phyloP scores from a whole-genome alignment of 1,284 basidiomycete genomes.

The Malassezia obtusa region DNA sequence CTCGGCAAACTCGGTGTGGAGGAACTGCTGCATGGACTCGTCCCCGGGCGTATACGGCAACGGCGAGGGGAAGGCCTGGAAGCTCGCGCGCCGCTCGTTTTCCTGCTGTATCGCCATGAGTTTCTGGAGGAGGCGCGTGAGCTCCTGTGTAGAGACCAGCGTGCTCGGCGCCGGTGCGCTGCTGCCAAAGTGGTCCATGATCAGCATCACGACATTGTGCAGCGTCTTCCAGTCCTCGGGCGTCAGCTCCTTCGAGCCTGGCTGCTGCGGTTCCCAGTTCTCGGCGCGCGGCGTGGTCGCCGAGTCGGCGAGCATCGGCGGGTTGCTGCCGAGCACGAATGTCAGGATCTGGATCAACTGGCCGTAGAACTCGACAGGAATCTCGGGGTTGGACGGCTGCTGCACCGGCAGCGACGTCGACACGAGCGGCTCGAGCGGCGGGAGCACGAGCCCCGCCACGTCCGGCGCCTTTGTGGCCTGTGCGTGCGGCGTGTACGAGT shows the following conservation, averaged over 20 bases:
- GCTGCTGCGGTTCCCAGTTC: neutral
- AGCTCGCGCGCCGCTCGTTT: neutral
- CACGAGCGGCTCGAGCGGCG: neutral
- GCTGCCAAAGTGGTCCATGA: slow-evolving; percentile 24
- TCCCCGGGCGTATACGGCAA: neutral
- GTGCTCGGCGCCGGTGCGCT: slow-evolving; percentile 14
- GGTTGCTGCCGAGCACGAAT: slow-evolving; percentile 30
- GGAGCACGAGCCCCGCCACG: neutral
- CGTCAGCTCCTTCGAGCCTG: neutral
- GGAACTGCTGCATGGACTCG: slow-evolving; percentile 11
- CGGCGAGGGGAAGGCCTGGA: neutral
- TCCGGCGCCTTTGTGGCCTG: no score
- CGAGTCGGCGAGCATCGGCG: slow-evolving; percentile 18
- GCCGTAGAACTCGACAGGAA: slow-evolving; percentile 28
- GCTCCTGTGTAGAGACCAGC: slow-evolving; percentile 27
- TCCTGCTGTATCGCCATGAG: slow-evolving; percentile 29
- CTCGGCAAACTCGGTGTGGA: slow-evolving; percentile 27
- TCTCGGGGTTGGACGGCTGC: neutral
- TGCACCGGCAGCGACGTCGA: neutral
- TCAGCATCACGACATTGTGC: slow-evolving; percentile 26
- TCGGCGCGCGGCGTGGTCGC: neutral
- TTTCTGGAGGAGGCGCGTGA: slow-evolving; percentile 29
- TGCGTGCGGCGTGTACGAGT: slow-evolving; percentile 3
- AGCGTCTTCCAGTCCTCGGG: neutral
- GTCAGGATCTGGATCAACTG: slow-evolving; percentile 38